phyloP scores from a whole-genome alignment of 2,329 filamentous ascomycete genomes.

The Xylariaceae sp. region DNA sequence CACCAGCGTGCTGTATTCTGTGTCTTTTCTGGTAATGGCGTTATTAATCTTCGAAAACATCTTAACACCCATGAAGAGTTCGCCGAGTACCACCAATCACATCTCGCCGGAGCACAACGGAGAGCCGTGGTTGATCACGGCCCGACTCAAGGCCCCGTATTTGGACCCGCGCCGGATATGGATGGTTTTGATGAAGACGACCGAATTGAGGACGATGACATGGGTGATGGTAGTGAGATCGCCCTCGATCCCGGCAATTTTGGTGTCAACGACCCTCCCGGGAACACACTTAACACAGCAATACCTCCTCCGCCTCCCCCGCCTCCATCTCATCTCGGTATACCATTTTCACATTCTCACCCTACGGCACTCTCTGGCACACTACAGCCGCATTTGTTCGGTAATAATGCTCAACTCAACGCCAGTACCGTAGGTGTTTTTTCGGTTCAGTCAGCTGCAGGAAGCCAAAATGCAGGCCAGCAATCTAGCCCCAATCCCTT shows the following conservation, averaged over 20 bases:
- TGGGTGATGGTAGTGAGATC: conserved; percentile 40
- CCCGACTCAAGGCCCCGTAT: conserved; percentile 8
- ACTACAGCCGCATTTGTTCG: not conserved
- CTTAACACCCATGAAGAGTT: conserved; percentile 64
- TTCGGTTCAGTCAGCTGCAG: not conserved
- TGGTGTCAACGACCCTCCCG: conserved; percentile 22
- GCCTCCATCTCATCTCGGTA: conserved; percentile 14
- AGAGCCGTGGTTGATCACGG: conserved; percentile 9
- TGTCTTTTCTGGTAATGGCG: conserved; percentile 90
- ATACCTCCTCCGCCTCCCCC: conserved; percentile 30
- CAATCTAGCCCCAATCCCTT: not conserved
- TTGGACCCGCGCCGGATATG: conserved; percentile 20
- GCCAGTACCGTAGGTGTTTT: conserved; percentile 3
- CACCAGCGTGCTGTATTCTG: conserved; percentile 96
- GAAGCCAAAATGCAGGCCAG: not conserved
- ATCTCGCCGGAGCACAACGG: conserved; percentile 17
- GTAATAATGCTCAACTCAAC: not conserved
- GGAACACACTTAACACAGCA: conserved; percentile 12
- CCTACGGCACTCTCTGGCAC: not conserved
- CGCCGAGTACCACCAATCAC: conserved; percentile 39
- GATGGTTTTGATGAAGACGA: conserved; percentile 37
- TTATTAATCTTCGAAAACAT: conserved; percentile 74
- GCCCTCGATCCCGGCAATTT: conserved; percentile 31
- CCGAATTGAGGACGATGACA: conserved; percentile 39
- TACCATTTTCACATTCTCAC: conserved; percentile 1